Evolutionary conservation across 2,329 filamentous ascomycete species (phyloP), one percentile per base, ranked within the genome.

Genomic region (Coniosporium tulheliwenetii): DNA sequence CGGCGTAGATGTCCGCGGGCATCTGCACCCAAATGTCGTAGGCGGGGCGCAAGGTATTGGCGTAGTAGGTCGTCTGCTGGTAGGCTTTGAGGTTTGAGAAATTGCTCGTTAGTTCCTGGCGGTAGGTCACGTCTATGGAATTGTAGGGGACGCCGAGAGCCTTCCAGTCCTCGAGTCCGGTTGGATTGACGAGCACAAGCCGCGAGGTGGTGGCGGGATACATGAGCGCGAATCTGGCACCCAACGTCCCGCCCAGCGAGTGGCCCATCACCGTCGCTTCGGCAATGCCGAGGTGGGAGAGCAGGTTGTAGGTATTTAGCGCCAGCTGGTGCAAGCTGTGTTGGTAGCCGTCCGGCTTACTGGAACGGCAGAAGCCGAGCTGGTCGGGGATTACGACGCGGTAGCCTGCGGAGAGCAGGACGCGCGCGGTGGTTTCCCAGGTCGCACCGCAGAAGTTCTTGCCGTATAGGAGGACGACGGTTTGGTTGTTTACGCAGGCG

Each of bases 1-100:
- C 64, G 40, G 61, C 46, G 55, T 75, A 75, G 39, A 74, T 60
- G 41, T 66, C 64, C 43, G 64, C 59, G 12, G 71, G 60, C 71
- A 75, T 74, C 36, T 64, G 61, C 39, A 72, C 70, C 70, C 70
- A 74, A 10, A 62, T 54, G 45, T 73, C 69, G 53, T 73, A 75
- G 8, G 58, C 56, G 1, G 58, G 49, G 34, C 61, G 52, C 71
- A 71, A 74, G 14, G 60, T 56, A 34, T 26, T 26, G 7, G 19
- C 19, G 7, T 26, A 26, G 19, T 26, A 26, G 7, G 19, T 26
- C 1, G 47, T 41, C 37, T 55, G 52, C 36, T 55, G 47, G 39
- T 55, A 55, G 12, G 44, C 49, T n/a, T 49, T 49, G 12, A 55
- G 48, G 5, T 45, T 47, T 0, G 47, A 48, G 40, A 53, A 55